A percentile compares a stretch with the other conserved stretches of the same genome.
phyloP scores from a whole-genome alignment of 2,329 filamentous ascomycete genomes.

The Microdochium nivale region DNA sequence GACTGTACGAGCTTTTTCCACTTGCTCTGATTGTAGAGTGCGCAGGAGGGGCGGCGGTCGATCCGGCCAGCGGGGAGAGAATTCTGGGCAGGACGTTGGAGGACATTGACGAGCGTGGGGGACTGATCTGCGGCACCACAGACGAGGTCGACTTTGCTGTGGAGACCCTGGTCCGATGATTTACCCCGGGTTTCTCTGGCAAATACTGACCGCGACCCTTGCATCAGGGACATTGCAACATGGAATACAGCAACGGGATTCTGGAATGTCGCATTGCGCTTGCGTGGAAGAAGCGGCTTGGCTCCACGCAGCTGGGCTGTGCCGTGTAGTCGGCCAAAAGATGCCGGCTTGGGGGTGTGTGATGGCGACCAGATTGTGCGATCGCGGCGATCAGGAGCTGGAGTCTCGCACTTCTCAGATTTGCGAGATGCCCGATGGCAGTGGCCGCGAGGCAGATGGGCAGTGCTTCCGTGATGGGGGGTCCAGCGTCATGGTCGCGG shows the following conservation, averaged over 20 bases:
- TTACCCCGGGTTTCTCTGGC: not conserved
- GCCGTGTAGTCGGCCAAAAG: not conserved
- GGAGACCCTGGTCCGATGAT: not conserved
- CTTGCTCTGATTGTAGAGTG: slow-evolving; percentile 53
- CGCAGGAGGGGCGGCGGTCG: slow-evolving; percentile 46
- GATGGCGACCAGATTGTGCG: not conserved
- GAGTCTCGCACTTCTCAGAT: not conserved
- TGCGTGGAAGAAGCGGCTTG: not conserved
- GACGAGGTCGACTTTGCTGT: slow-evolving; percentile 35
- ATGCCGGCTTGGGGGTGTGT: not conserved
- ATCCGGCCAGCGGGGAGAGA: slow-evolving; percentile 31
- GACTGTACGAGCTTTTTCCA: slow-evolving; percentile 50
- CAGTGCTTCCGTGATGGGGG: not conserved
- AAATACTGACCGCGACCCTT: not conserved
- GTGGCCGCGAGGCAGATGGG: not conserved
- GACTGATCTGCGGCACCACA: slow-evolving; percentile 39
- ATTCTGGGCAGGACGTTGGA: slow-evolving; percentile 29
- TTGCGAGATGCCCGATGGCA: not conserved
- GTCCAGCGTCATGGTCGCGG: not conserved
- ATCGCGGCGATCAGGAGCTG: not conserved
- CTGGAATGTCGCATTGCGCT: not conserved
- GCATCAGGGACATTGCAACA: not conserved
- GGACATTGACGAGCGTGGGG: slow-evolving; percentile 39
- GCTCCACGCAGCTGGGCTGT: not conserved
- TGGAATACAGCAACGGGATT: not conserved